Percentiles rank a stretch among this genome's conserved stretches.
Conservation (phyloP, 2,329 filamentous ascomycete genomes). For the Penicillium sp. region DNA sequence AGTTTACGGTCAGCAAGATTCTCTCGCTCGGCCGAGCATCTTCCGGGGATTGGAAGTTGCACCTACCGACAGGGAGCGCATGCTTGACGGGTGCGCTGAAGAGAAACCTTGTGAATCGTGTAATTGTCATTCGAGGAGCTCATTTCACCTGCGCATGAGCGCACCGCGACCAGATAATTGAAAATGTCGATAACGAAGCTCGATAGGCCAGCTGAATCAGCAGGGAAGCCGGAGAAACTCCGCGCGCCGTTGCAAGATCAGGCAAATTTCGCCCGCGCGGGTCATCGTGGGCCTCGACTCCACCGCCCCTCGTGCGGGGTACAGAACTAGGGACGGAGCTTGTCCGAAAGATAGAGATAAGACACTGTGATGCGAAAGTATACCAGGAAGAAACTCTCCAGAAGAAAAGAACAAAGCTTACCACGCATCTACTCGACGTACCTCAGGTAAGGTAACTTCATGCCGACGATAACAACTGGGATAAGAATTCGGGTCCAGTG, state of each 20-base stretch:
- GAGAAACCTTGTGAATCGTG: constrained; percentile 25
- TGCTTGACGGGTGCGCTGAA: constrained; percentile 27
- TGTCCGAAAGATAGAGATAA: not conserved
- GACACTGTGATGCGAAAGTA: too few species aligned
- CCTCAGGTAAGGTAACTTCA: too few species aligned
- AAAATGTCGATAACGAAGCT: not conserved
- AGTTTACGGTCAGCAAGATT: not conserved
- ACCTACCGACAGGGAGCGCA: constrained; percentile 28
- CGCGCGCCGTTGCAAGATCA: not conserved
- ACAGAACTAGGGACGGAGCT: not conserved
- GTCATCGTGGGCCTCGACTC: not conserved
- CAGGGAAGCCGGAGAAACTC: not conserved
- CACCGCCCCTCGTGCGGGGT: not conserved
- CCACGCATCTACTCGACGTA: not conserved
- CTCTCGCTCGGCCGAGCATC: not conserved
- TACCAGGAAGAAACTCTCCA: too few species aligned
- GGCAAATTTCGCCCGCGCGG: not conserved
- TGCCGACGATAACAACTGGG: not conserved
- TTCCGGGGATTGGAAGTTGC: not conserved
- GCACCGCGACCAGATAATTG: not conserved
- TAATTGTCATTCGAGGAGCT: constrained; percentile 23
- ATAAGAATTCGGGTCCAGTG: not conserved
- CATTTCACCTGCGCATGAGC: constrained; percentile 8
- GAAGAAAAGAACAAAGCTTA: not conserved
- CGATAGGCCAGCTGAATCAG: not conserved